Conservation (phyloP, 179 eudicot genomes). For the Gypsophila paniculata region DNA sequence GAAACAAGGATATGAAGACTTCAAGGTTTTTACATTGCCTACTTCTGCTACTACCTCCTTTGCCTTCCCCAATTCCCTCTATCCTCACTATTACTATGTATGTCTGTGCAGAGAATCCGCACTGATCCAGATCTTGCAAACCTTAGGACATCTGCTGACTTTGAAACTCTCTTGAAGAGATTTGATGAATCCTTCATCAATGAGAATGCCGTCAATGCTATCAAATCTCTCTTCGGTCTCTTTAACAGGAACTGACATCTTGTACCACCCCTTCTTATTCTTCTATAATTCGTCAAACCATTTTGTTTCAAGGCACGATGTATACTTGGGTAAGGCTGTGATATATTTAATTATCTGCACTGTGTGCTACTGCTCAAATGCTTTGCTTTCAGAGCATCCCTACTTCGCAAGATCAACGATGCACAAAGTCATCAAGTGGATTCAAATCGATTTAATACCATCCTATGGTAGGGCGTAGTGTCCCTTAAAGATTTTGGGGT, state of each 20-base stretch:
- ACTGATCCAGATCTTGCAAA: conserved; percentile 82
- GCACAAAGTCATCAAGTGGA: not conserved
- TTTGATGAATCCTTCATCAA: conserved; percentile 96
- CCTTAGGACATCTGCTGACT: conserved; percentile 59
- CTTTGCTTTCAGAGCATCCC: not conserved
- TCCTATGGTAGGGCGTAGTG: not conserved
- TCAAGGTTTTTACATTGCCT: conserved; percentile 44
- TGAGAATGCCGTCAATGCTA: conserved; percentile 85
- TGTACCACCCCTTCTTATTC: not conserved
- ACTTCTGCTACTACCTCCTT: not conserved
- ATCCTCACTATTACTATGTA: not conserved
- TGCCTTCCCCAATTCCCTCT: not conserved
- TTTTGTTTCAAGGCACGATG: not conserved
- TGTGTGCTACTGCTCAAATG: not conserved
- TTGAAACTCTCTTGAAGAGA: conserved; percentile 68
- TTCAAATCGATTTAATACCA: not conserved
- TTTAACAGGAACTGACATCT: conserved; percentile 58
- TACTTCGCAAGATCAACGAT: not conserved
- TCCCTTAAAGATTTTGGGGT: too few relatives aligned
- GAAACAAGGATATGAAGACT: conserved; percentile 84
- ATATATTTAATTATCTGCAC: not conserved
- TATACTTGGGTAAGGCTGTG: not conserved
- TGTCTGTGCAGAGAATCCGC: conserved; percentile 58
- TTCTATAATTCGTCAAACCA: not conserved
- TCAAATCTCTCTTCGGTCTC: conserved; percentile 78